Percentiles rank a stretch among this genome's conserved stretches.
phyloP scores from a whole-genome alignment of 345 rosid genomes.

The Hevea brasiliensis region DNA sequence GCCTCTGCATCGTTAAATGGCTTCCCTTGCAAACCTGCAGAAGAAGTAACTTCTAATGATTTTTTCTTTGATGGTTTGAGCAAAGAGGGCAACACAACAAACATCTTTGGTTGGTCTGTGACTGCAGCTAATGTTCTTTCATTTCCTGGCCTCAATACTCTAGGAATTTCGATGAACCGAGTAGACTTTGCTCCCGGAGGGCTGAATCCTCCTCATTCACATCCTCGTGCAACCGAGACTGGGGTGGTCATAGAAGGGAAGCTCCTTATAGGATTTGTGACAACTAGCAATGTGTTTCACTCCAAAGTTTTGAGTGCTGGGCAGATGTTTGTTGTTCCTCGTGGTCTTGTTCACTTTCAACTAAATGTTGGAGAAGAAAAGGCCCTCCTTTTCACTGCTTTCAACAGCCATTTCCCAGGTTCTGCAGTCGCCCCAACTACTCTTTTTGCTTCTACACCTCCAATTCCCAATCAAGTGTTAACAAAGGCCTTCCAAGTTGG shows the following conservation, averaged over 20 bases:
- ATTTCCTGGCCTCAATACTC: conserved; percentile 63
- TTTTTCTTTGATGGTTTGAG: conserved; percentile 65
- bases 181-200: conserved; percentile 64
- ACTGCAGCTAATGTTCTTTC: conserved; percentile 46
- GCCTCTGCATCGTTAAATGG: conserved; percentile 53
- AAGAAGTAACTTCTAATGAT: conserved; percentile 51
- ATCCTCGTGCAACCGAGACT: conserved; percentile 63
- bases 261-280: conserved; percentile 63
- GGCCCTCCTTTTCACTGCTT: conserved; percentile 40
- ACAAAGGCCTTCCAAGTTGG: conserved; percentile 55
- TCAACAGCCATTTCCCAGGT: conserved; percentile 78
- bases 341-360: conserved; percentile 73
- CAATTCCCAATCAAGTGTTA: conserved; percentile 58
- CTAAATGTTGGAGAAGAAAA: conserved; percentile 54
- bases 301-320: conserved; percentile 52
- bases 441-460: conserved; percentile 54
- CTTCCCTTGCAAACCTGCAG: conserved; percentile 65
- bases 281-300: conserved; percentile 43
- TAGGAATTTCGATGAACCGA: conserved; percentile 70
- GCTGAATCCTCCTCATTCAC: conserved; percentile 67
- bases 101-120: conserved; percentile 33
- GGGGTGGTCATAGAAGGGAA: conserved; percentile 57
- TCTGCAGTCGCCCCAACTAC: conserved; percentile 31
- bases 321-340: conserved; percentile 63
- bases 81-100: conserved; percentile 51